Evolutionary conservation across 2,329 filamentous ascomycete species (phyloP), one percentile per base, ranked within the genome.

Genomic region (Neonectria neomacrospora): DNA sequence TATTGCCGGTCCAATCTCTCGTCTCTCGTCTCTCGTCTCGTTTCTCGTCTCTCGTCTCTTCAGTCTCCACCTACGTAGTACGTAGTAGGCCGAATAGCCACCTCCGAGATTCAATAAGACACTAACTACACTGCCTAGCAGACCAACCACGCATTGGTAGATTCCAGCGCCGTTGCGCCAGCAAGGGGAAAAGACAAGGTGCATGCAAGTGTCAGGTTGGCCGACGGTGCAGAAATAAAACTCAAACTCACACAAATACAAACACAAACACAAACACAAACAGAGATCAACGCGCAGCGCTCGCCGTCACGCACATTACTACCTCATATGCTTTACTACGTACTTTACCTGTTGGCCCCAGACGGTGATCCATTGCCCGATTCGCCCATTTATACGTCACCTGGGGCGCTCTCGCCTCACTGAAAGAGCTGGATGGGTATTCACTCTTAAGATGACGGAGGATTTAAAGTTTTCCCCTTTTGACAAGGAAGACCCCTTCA

Each of bases 401-500:
- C 34, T 16, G 34, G 14, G 16, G 14, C 34, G 16, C 28, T 37
- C 57, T 32, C 50, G 41, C 12, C 26, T 20, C 32, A 22, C 41
- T 41, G 39, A 53, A 47, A 50, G 34, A 23, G 16, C 52, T 41
- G 11, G 28, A 30, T 20, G 16, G 37, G n/a, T 14, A n/a, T 39
- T 28, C 42, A 37, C 23, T 44, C 47, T n/a, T 42, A 28, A 48
- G 50, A 60, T 54, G 42, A 55, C 41, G 44, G 45, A 45, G 37
- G 48, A 57, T 57, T 62, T 57, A 62, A 47, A 56, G 54, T 62
- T 62, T 61, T 39, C 26, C 11, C 28, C 39, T 32, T 45, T 26
- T 30, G 30, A 20, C 54, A 30, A 47, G 54, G 59, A 18, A 57
- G 47, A 62, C 48, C 59, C 59, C 59, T 62, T 52, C 59, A 57